Evolutionary conservation across 176 grass and related monocot genomes (phyloP).

Genomic region (Hyparrhenia diplandra): DNA sequence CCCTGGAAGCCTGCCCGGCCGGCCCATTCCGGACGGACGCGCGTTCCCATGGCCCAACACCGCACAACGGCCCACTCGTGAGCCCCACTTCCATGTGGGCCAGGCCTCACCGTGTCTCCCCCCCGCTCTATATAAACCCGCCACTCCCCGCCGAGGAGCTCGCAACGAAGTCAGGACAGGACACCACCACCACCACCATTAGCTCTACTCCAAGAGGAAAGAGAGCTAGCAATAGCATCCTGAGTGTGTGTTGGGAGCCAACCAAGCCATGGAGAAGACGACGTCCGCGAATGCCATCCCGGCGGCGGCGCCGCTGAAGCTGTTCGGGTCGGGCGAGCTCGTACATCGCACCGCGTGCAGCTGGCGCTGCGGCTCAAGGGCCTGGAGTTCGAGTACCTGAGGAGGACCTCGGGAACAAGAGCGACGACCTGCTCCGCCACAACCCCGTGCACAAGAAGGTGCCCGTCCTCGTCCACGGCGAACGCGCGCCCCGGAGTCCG

Average conservation of each 20-base stretch:
- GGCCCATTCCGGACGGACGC: not conserved
- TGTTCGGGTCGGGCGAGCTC: conserved; percentile 86
- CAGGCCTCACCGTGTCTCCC: not conserved
- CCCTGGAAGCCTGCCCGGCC: conserved; percentile 39
- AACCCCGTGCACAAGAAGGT: conserved; percentile 92
- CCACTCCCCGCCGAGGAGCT: not conserved
- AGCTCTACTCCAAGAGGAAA: not conserved
- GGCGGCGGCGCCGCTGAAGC: conserved; percentile 27
- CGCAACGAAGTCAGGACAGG: not conserved
- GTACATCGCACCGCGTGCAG: conserved; percentile 90
- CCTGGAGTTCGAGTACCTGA: conserved; percentile 68
- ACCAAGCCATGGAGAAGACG: conserved; percentile 42
- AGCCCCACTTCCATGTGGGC: not conserved
- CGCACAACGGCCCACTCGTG: not conserved
- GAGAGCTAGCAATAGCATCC: not conserved
- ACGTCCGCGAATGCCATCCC: not conserved
- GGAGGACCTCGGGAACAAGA: conserved; percentile 79
- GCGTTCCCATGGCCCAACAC: conserved; percentile 11
- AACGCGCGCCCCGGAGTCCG: conserved; percentile 60
- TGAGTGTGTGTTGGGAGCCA: too few species aligned
- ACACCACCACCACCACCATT: not conserved
- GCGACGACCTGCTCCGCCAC: conserved; percentile 42
- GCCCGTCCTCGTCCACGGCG: conserved; percentile 67
- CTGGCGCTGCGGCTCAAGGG: conserved; percentile 75
- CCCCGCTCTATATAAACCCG: conserved; percentile 38